Evolutionary conservation across 441 rosid species (phyloP), one percentile per base, ranked within the genome.

Genomic region (Hura crepitans): DNA sequence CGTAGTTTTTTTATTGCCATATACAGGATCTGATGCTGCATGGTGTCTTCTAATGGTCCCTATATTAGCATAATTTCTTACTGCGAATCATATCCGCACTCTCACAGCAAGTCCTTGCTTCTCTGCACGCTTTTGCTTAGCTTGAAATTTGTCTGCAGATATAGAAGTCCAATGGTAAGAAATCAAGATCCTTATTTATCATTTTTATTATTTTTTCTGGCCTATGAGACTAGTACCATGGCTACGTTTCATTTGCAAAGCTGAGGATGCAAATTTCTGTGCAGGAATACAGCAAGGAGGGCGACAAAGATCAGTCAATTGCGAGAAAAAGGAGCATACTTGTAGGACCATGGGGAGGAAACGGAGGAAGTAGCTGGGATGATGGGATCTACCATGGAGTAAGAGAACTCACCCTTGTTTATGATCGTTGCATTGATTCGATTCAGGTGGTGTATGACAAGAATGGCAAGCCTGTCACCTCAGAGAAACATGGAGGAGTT

Each of bases 291-390:
- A 71, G 25, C 33, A 60, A 47, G 35, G 73, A 62, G 53, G 68
- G 68, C 17, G 51, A 66, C 25, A 72, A 76, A 58, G 77, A 76
- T 57, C 73, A 62, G 3, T 28, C 71, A 27, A 56, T 61, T 6
- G 72, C 68, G 27, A 79, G 71, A 46, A 81, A 74, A 69, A 83
- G 72, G 76, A 75, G 72, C 69, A 73, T 81, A 53, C 62, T 78
- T 2, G 80, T 77, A 0, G 91, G 88, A 50, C 84, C 90, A 20
- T 86, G 96, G 96, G 97, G 94, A 73, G 92, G 97, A 72, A 79
- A 83, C 58, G 97, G 92, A 35, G 98, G 98, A 55, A 60, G 61
- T 14, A 63, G 39, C 72, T 90, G 96, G 97, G 91, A 93, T 39
- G 97, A 93, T 50, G 97, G 96, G 47, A 69, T 70, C 30, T 76